Conservation (phyloP, 306 rosid species). For the Vigna mungo region DNA sequence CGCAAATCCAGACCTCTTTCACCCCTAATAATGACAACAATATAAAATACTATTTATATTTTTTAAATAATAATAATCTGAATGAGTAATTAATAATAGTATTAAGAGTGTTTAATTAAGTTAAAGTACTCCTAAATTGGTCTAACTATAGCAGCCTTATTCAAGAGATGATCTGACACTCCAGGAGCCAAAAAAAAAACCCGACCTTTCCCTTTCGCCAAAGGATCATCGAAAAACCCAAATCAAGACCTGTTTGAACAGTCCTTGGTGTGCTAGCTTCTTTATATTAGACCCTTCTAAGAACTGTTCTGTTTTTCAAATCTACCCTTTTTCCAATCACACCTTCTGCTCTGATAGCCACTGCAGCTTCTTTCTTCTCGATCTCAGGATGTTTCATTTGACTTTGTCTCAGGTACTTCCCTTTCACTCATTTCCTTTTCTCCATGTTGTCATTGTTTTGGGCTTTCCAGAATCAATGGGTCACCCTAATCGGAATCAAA, state of each 20-base stretch:
- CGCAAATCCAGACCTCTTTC: no score
- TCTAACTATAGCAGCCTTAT: background rate
- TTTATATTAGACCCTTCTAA: background rate
- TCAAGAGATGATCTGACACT: background rate
- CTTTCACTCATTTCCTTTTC: background rate
- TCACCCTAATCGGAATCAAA: conserved; percentile 22
- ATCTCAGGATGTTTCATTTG: conserved; percentile 51
- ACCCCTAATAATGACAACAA: no score
- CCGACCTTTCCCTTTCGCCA: conserved; percentile 51
- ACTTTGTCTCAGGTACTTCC: conserved; percentile 51
- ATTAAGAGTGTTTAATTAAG: background rate
- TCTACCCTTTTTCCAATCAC: background rate
- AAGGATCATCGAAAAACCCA: conserved; percentile 41
- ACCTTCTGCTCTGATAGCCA: background rate
- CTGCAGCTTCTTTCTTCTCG: background rate
- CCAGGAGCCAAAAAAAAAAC: conserved; percentile 34
- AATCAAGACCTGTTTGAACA: background rate
- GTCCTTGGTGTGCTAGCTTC: conserved; percentile 2
- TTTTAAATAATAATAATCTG: no score
- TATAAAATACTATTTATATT: no score
- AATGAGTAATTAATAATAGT: no score
- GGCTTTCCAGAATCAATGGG: conserved; percentile 1
- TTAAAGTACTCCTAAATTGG: background rate
- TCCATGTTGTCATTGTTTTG: conserved; percentile 22
- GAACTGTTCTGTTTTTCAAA: background rate